Evolutionary conservation across 2,329 filamentous ascomycete species (phyloP).

Genomic region (Fusarium compactum): DNA sequence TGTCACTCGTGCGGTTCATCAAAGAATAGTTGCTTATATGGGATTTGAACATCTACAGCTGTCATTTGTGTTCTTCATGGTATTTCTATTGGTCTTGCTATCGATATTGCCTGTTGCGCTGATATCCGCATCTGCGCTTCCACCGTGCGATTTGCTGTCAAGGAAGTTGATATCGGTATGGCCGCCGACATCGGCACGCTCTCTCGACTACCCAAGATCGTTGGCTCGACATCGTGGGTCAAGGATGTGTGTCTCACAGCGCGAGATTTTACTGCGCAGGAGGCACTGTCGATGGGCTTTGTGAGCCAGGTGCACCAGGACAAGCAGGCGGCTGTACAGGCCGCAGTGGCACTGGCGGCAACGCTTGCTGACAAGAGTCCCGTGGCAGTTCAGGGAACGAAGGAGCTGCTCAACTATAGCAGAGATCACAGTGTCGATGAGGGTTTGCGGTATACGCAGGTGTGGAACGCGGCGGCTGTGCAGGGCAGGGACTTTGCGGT

Average conservation of each 20-base stretch:
- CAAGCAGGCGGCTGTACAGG: constrained; percentile 72
- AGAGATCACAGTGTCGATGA: constrained; percentile 83
- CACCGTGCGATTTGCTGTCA: constrained; percentile 75
- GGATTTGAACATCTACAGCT: constrained; percentile 59
- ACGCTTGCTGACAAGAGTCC: constrained; percentile 85
- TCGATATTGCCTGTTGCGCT: constrained; percentile 77
- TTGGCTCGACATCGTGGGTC: constrained; percentile 79
- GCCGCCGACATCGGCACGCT: constrained; percentile 85
- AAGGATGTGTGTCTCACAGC: constrained; percentile 83
- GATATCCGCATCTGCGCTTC: constrained; percentile 76
- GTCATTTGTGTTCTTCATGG: constrained; percentile 87
- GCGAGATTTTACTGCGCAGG: constrained; percentile 74
- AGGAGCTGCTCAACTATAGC: constrained; percentile 85
- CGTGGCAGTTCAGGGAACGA: constrained; percentile 87
- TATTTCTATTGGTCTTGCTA: constrained; percentile 79
- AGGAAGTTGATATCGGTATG: constrained; percentile 85
- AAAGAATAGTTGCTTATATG: constrained; percentile 29
- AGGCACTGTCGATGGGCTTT: constrained; percentile 77
- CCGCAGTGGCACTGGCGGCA: constrained; percentile 72
- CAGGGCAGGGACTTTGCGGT: constrained; percentile 82
- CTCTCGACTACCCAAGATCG: constrained; percentile 77
- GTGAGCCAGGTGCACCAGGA: constrained; percentile 73
- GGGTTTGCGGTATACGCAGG: constrained; percentile 82
- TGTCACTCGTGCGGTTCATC: constrained; percentile 32
- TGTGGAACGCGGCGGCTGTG: constrained; percentile 88